Base-by-base conservation (phyloP, 306 rosid species). In the Trifolium dubium region DNA sequence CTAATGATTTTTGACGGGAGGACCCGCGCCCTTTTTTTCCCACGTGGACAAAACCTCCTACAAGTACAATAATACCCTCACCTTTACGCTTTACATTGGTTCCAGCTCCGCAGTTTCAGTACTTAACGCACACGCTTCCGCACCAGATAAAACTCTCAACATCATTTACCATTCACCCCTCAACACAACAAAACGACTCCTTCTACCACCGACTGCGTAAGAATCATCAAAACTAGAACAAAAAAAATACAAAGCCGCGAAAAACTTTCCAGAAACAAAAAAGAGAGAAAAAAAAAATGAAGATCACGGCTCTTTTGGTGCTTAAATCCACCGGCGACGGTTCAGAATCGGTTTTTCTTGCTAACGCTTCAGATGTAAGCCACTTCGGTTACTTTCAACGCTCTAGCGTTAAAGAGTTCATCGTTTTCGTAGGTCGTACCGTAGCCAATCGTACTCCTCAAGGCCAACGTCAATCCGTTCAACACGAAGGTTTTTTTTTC, bases 381-480 rank as follows among this genome's bases (percentile, higher is more conserved):
- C 96, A 81, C 65, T 95, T 95, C 75, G 94, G 99, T 2, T 95
- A 86, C 83, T 95, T 95, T 78, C 99, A 95, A 83, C 84, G 98
- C 32, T 78, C 90, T 49, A 86, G 96, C 92, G 98, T 95, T 56
- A 95, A 68, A 85, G 97, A 95, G 61, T 95, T 95, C 88, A 71
- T 95, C 77, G 84, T 89, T 74, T 95, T 95, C 72, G 97, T 95
- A 13, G 91, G 89, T 69, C 99, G 99, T 35, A 95, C 99, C 72
- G 99, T 95, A 29, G 99, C 99, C 72, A 92, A 74, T 31, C 99
- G 97, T 30, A 95, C 96, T 23, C 88, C 92, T 7, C 92, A 85
- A 7, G 92, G 86, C 8, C 99, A 95, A 55, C 96, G 99, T 31
- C 99, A 95, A 80, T 87, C 99, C 54, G 99, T 95, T 15, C 92